These are phyloP conservation scores for Rhypophila decipiens DNA, from an alignment of 495 filamentous ascomycete species.

Conservation along the genomic window DNA sequence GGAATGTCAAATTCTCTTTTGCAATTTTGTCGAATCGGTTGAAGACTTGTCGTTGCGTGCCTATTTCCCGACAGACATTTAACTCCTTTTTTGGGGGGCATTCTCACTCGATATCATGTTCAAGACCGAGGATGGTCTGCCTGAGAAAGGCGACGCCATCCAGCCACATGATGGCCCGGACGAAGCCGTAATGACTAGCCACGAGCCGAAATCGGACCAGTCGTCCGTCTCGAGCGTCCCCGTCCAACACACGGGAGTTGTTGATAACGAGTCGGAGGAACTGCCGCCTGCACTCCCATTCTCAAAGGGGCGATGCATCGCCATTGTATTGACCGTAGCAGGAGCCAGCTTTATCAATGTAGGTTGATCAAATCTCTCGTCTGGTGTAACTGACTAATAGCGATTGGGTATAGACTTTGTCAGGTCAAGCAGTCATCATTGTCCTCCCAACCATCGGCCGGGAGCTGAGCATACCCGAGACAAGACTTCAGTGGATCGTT, in stretches of 20 bases:
- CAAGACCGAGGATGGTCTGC: no score
- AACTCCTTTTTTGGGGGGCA: no score
- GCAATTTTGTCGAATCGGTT: no score
- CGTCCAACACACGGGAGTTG: constrained; percentile 1
- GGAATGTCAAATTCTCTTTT: no score
- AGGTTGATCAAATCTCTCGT: constrained; percentile 7
- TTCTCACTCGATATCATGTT: no score
- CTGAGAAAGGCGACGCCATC: no score
- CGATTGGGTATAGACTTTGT: constrained; percentile 40
- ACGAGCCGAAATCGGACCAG: constrained; percentile 14
- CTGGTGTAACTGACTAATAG: not conserved
- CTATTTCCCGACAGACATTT: no score
- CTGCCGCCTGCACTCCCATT: constrained; percentile 23
- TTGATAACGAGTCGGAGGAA: not conserved
- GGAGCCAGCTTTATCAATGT: constrained; percentile 53
- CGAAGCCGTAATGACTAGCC: not conserved
- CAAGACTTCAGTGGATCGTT: constrained; percentile 56
- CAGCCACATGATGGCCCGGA: no score
- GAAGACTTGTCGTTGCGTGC: no score
- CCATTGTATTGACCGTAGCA: constrained; percentile 42
- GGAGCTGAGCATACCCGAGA: constrained; percentile 48
- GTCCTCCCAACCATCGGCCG: constrained; percentile 52
- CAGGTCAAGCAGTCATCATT: constrained; percentile 54
- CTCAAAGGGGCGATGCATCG: constrained; percentile 41
- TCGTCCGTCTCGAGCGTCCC: constrained; percentile 11